Evolutionary conservation across 805 yeast genomes (phyloP).

Genomic region (Barnettozyma siamensis): DNA sequence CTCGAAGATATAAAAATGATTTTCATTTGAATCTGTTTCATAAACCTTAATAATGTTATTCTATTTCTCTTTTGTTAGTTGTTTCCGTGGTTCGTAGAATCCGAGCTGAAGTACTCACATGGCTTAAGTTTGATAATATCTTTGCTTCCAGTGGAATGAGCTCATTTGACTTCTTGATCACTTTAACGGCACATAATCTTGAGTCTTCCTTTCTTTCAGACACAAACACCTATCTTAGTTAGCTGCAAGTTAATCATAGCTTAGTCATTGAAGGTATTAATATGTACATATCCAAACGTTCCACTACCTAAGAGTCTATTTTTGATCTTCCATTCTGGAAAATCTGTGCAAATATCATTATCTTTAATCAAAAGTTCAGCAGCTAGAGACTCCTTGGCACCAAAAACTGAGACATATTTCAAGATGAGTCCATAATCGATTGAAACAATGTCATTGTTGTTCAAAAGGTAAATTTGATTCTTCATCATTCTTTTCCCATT

Average conservation of each 20-base stretch:
- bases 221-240: conserved; percentile 25
- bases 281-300: conserved; percentile 49
- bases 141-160: conserved; percentile 37
- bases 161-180: conserved; percentile 27
- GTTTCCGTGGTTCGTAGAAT: too few relatives aligned
- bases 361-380: conserved; percentile 16
- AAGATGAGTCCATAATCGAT: conserved; percentile 29
- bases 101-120: conserved; percentile 29
- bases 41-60: conserved; percentile 45
- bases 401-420: conserved; percentile 17
- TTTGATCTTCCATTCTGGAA: conserved; percentile 38
- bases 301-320: conserved; percentile 46
- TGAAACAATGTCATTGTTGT: conserved; percentile 35
- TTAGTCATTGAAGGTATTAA: background rate
- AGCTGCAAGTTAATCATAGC: background rate
- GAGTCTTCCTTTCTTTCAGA: conserved; percentile 24
- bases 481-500: conserved; percentile 32
- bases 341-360: conserved; percentile 18
- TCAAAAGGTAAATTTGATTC: conserved; percentile 29
- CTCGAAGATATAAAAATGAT: conserved; percentile 39
- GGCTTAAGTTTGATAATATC: conserved; percentile 34
- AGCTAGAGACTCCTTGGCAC: conserved; percentile 11
- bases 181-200: conserved; percentile 45
- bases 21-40: conserved; percentile 26
- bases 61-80: conserved; percentile 23